Conservation (phyloP, 176 grass and related monocot species). For the Avena sativa region DNA sequence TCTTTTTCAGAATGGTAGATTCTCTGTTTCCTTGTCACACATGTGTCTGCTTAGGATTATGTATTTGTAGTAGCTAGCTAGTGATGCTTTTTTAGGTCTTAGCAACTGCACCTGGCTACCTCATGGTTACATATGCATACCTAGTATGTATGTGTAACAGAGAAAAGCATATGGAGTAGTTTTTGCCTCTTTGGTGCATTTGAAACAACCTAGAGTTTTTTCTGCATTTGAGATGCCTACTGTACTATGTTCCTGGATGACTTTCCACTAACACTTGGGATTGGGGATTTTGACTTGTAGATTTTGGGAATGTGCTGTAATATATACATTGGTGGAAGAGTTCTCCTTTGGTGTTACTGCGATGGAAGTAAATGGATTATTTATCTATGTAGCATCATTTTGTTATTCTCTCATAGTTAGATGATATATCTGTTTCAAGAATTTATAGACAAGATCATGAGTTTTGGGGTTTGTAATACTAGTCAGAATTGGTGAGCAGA, state of each 20-base stretch:
- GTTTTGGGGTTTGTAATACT: not conserved
- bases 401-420: not conserved
- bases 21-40: constrained; percentile 13
- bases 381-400: not conserved
- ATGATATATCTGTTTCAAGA: not conserved
- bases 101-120: constrained; percentile 46
- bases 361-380: constrained; percentile 22
- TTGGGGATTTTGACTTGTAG: constrained; percentile 33
- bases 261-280: constrained; percentile 32
- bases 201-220: constrained; percentile 23
- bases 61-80: constrained; percentile 42
- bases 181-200: constrained; percentile 54
- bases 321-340: constrained; percentile 18
- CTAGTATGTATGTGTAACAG: constrained; percentile 45
- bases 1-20: constrained; percentile 54
- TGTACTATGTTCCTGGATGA: constrained; percentile 41
- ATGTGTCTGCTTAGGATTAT: constrained; percentile 39
- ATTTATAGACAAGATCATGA: constrained; percentile 4
- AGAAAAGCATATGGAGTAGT: constrained; percentile 45
- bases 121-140: constrained; percentile 47
- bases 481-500: constrained; percentile 12
- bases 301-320: constrained; percentile 29
- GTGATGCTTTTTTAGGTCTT: constrained; percentile 52
- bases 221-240: constrained; percentile 38
- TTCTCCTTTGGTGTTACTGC: constrained; percentile 2